These are phyloP conservation scores for Apiospora rasikravindrae DNA, from an alignment of 2,329 filamentous ascomycete species.

Conservation along the genomic window DNA sequence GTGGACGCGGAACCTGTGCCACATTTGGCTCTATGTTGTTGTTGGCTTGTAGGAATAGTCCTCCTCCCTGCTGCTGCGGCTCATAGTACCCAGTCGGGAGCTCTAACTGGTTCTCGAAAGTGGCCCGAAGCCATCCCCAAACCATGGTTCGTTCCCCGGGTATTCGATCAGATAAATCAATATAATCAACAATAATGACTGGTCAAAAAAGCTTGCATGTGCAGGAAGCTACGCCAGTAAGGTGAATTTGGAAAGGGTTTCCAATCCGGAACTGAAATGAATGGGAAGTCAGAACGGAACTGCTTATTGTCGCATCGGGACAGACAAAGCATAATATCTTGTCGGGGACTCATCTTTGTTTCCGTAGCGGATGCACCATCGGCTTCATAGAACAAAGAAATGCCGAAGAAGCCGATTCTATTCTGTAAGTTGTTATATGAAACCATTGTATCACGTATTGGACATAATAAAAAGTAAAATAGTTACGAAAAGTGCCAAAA, in stretches of 20 bases:
- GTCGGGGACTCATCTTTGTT: background rate
- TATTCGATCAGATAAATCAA: background rate
- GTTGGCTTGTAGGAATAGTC: no score
- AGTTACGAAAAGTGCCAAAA: rapidly evolving
- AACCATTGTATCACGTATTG: background rate
- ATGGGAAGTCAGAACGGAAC: background rate
- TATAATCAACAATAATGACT: background rate
- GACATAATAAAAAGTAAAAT: background rate
- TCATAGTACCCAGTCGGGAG: background rate
- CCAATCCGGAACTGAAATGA: background rate
- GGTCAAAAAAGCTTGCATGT: background rate
- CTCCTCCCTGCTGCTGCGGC: background rate
- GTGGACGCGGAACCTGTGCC: background rate
- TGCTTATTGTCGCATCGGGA: background rate
- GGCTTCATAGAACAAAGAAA: background rate
- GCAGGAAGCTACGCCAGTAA: background rate
- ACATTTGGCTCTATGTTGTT: no score
- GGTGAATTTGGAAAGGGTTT: background rate
- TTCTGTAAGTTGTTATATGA: background rate
- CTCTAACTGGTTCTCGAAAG: background rate
- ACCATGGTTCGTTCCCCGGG: background rate
- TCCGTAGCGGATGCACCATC: background rate
- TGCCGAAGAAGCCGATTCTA: background rate
- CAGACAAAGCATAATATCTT: background rate
- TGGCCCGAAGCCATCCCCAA: background rate